Percentiles rank a stretch among this genome's conserved stretches.
phyloP scores from a whole-genome alignment of 306 rosid species.

The Rosa rugosa region DNA sequence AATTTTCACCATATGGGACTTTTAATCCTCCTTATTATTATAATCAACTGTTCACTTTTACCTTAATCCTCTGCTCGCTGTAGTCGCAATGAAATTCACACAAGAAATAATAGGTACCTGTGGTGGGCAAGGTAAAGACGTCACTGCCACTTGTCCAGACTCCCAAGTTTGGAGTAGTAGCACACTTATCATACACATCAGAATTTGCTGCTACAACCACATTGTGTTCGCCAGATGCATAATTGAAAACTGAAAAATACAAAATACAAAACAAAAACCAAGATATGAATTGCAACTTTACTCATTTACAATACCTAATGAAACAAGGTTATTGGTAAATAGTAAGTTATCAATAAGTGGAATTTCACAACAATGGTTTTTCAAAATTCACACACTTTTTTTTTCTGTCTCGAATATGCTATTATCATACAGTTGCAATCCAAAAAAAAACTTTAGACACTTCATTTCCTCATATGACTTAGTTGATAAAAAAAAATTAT shows the following conservation, averaged over 20 bases:
- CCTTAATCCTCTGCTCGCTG: neutral
- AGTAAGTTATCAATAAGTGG: no score
- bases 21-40: neutral
- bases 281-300: neutral
- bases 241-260: neutral
- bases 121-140: neutral
- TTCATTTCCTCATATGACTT: no score
- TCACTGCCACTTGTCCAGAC: neutral
- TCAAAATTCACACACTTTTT: no score
- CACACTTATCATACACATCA: neutral
- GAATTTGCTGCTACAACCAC: neutral
- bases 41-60: neutral
- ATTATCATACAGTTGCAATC: no score
- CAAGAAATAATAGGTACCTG: neutral
- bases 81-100: neutral
- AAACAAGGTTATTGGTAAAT: no score
- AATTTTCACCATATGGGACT: no score
- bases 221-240: neutral
- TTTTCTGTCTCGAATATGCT: no score
- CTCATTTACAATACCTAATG: neutral
- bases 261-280: neutral
- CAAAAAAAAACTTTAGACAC: no score
- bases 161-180: neutral
- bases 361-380: no score
- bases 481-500: no score